Conservation (phyloP, 1,284 basidiomycete genomes). For the Athelia psychrophila region DNA sequence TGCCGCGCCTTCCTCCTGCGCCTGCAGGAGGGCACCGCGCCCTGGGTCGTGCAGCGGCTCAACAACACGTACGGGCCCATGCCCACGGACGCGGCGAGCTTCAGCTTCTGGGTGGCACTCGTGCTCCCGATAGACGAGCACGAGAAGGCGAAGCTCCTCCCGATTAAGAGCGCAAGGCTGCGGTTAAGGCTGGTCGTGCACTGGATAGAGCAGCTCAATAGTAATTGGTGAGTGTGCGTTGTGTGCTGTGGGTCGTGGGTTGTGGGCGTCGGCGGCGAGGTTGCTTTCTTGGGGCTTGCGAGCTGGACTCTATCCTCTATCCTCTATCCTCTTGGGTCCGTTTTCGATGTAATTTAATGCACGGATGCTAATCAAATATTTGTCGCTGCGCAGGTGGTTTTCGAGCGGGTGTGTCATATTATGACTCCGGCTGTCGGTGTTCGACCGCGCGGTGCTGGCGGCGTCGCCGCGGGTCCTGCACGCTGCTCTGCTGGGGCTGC, state of each 20-base stretch:
- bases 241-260: background rate
- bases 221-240: constrained; percentile 53
- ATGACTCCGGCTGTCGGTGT: constrained; percentile 11
- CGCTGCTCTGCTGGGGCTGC: too few species aligned
- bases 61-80: constrained; percentile 74
- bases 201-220: constrained; percentile 86
- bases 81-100: constrained; percentile 69
- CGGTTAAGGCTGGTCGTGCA: constrained; percentile 83
- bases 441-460: too few species aligned
- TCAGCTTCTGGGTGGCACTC: constrained; percentile 90
- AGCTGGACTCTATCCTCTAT: too few species aligned
- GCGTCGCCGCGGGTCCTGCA: too few species aligned
- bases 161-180: constrained; percentile 78
- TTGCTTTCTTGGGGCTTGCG: too few species aligned
- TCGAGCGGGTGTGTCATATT: constrained; percentile 42
- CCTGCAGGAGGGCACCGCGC: constrained; percentile 79
- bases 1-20: constrained; percentile 83
- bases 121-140: constrained; percentile 94
- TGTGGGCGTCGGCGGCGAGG: constrained; percentile 11
- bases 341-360: too few species aligned
- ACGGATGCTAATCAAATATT: background rate
- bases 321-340: too few species aligned
- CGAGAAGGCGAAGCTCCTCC: constrained; percentile 93
- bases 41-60: constrained; percentile 88
- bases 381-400: constrained; percentile 39